Base-by-base conservation (phyloP, 2,329 filamentous ascomycete genomes). In the Aspergillus spinulosporus region DNA sequence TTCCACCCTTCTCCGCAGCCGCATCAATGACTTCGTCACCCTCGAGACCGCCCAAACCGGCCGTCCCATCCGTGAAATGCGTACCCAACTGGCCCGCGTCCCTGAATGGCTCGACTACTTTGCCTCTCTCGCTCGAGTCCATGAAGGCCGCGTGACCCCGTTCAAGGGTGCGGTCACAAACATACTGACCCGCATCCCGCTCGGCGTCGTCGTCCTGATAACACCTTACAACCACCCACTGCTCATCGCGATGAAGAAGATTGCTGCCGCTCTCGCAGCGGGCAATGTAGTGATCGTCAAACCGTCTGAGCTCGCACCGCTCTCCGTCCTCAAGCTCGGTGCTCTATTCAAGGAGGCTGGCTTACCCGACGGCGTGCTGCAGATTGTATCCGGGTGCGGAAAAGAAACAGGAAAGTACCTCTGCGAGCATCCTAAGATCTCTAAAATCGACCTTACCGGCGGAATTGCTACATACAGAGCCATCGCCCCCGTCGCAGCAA, bases 31-130 rank as follows among this genome's bases (percentile, higher is more conserved):
- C 0, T 78, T 90, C 39, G 85, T 89, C 49, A 70, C 75, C 6
- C 77, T 88, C 3, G 88, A 90, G 69, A 84, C 88, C 5, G 75
- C 71, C 34, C 87, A 90, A 69, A 90, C 87, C 0, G 88, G 88
- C 2, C 83, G 87, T 0, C 83, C 84, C 0, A 76, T 87, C 29
- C 83, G 87, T 26, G 88, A 90, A 68, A 88, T 90, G 85, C 78
- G 80, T 48, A 86, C 87, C 1, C 88, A 90, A 67, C 76, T 90
- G 0, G 80, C 85, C 1, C 82, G 84, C 43, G 63, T 75, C 2
- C 69, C 72, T 4, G 71, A 72, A 57, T 90, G 87, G 87, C 85
- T 90, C 72, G 84, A 82, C 58, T 90, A 90, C 74, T 90, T 87
- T 65, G 86, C 86, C 1, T 79, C 85, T 0, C 67, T 89, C 1